These are phyloP conservation scores for Cordyceps farinosa DNA, from an alignment of 2,329 filamentous ascomycete species.

Conservation along the genomic window DNA sequence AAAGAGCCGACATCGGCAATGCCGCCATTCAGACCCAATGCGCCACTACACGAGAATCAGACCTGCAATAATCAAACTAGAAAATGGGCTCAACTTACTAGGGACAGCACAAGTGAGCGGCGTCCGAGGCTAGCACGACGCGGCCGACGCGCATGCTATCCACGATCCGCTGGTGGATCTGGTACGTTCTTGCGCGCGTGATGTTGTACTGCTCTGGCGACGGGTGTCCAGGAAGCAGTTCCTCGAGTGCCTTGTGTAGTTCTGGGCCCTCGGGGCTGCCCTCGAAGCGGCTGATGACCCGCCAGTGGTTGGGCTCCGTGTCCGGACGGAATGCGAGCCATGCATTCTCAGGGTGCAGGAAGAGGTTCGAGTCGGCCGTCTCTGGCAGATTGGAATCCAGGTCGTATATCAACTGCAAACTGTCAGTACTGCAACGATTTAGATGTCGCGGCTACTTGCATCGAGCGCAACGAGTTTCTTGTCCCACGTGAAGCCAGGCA, in stretches of 20 bases:
- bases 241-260: slow-evolving; percentile 31
- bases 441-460: slow-evolving; percentile 28
- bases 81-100: slow-evolving; percentile 21
- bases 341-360: not conserved
- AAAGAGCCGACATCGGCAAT: slow-evolving; percentile 47
- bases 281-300: not conserved
- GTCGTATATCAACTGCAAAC: not conserved
- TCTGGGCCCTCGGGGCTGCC: not conserved
- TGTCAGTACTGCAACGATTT: not conserved
- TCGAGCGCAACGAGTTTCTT: slow-evolving; percentile 51
- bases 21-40: slow-evolving; percentile 45
- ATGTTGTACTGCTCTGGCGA: slow-evolving; percentile 47
- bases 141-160: slow-evolving; percentile 45
- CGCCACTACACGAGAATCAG: slow-evolving; percentile 33
- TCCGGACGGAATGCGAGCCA: not conserved
- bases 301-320: not conserved
- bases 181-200: slow-evolving; percentile 38
- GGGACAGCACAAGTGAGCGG: slow-evolving; percentile 51
- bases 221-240: slow-evolving; percentile 48
- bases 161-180: slow-evolving; percentile 48
- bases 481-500: slow-evolving; percentile 46
- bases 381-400: not conserved
- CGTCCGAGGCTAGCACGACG: slow-evolving; percentile 48
- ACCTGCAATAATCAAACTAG: not conserved
- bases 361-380: not conserved